phyloP scores from a whole-genome alignment of 257 asterid genomes.

The Scutellaria baicalensis region DNA sequence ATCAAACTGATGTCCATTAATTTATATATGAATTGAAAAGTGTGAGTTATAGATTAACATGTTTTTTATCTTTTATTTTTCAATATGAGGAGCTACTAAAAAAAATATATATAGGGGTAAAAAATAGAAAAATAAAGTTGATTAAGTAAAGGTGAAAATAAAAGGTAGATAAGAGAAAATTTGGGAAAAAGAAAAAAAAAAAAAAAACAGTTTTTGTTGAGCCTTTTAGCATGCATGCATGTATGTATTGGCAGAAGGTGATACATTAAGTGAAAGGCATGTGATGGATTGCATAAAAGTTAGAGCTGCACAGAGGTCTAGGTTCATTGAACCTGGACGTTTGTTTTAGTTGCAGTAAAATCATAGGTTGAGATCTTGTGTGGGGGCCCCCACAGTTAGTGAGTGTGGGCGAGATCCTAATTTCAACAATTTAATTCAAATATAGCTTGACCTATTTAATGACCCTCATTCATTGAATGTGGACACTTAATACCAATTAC shows the following conservation, averaged over 20 bases:
- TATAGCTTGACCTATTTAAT: background rate
- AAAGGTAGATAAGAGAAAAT: no score
- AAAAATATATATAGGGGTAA: no score
- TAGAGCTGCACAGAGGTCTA: background rate
- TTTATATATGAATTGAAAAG: no score
- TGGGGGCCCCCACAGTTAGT: conserved; percentile 1
- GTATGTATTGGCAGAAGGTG: background rate
- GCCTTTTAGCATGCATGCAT: background rate
- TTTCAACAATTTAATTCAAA: background rate
- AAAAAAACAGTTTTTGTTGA: no score
- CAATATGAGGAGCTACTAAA: no score
- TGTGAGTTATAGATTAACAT: no score
- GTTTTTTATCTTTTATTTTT: no score
- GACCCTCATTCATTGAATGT: conserved; percentile 18
- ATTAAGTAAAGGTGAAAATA: no score
- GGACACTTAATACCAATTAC: conserved; percentile 1
- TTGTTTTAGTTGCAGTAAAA: background rate
- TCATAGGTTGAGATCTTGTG: background rate
- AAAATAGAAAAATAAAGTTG: no score
- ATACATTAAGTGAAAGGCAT: background rate
- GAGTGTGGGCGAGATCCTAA: background rate
- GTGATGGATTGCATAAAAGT: background rate
- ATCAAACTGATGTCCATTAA: no score
- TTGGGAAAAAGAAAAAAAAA: no score
- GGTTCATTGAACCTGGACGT: conserved; percentile 36